Evolutionary conservation across 441 rosid species (phyloP).

Genomic region (Heliophila coronopifolia): DNA sequence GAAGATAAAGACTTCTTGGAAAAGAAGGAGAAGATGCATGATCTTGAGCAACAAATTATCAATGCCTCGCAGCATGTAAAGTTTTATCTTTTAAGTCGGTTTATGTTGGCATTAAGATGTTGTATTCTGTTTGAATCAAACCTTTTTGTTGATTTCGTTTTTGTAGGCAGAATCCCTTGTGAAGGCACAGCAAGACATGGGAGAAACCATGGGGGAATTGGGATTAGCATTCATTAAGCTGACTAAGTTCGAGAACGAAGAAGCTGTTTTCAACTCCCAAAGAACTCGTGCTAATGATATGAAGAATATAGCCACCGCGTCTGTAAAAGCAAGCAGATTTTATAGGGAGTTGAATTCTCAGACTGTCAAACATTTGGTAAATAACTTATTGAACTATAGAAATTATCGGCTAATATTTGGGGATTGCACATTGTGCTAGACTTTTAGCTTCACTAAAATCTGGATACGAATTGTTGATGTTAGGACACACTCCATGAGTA

Average conservation of each 20-base stretch:
- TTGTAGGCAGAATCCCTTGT: constrained; percentile 72
- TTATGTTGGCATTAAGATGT: too few species aligned
- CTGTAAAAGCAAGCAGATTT: constrained; percentile 82
- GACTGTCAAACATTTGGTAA: constrained; percentile 83
- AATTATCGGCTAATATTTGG: neutral
- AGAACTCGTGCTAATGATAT: constrained; percentile 69
- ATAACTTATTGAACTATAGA: neutral
- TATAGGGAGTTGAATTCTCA: constrained; percentile 71
- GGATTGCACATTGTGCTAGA: neutral
- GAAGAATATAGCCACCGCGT: constrained; percentile 78
- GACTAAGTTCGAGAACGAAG: constrained; percentile 78
- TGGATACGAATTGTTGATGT: neutral
- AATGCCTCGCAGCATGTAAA: constrained; percentile 76
- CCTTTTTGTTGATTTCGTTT: neutral
- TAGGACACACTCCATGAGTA: constrained; percentile 86
- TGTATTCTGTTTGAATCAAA: too few species aligned
- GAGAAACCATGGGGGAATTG: constrained; percentile 79
- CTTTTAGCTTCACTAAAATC: neutral
- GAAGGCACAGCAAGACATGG: constrained; percentile 86
- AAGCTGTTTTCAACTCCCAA: constrained; percentile 61
- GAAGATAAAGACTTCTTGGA: constrained; percentile 80
- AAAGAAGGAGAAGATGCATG: constrained; percentile 66
- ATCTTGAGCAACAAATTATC: constrained; percentile 74
- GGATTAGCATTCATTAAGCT: constrained; percentile 76
- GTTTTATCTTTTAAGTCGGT: neutral